Base-by-base conservation (phyloP, 2,329 filamentous ascomycete species). In the Achaetomium macrosporum region DNA sequence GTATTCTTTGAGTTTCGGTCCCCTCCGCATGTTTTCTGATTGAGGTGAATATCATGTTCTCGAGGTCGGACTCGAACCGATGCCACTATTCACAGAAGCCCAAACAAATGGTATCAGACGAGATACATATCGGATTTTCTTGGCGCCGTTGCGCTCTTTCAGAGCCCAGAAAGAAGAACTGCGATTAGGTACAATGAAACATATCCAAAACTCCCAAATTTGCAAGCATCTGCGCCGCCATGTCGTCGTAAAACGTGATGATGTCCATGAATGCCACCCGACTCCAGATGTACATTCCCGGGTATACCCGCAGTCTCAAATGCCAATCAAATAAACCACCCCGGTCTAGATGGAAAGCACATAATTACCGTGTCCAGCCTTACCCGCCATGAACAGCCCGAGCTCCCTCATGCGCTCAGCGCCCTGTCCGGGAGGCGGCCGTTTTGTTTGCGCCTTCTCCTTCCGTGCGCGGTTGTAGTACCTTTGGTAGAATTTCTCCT, bases 341-440 rank as follows among this genome's bases (percentile, higher is more conserved):
- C 50, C 55, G 25, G 43, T 58, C 73, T 72, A 90, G 64, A 89
- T 74, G 56, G 87, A 90, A 64, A 91, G 76, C 66, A 91, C 86
- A 68, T 89, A 88, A 64, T 88, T 87, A 67, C 84, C 83, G 63
- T 79, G 82, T 64, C 84, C 87, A 50, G 76, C 75, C 71, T 88
- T 90, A 65, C 89, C 89, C 54, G 89, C 90, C 78, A 93, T 88
- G 66, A 92, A 82, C 51, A 97, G 78, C 50, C 92, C 93, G 54
- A 99, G 80, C 70, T 95, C 88, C 64, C 86, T 81, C 93, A 99
- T 99, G 59, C 91, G 83, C 74, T 96, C 88, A 35, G 89, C 90
- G 51, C 93, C 93, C 67, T 89, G 87, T 51, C 93, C 93, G 37
- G 88, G 89, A 63, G 84, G 79, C 50, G 88, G 83, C 62, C 82